These are phyloP conservation scores for Calycina marina DNA, from an alignment of 2,329 filamentous ascomycete species.

Conservation along the genomic window DNA sequence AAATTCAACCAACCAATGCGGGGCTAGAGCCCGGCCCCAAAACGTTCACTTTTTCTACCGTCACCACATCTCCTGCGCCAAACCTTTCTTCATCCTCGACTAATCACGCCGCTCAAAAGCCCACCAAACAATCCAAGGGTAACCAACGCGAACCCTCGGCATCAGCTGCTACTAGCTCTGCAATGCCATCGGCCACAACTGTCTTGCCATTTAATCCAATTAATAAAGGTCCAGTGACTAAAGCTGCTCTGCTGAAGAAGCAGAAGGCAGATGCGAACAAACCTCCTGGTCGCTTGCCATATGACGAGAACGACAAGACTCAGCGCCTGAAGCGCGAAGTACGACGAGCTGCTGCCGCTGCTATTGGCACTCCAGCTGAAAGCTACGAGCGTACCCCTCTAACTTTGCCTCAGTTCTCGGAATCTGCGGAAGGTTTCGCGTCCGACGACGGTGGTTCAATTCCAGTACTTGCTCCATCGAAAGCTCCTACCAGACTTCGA, in stretches of 20 bases:
- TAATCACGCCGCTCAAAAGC: constrained; percentile 4
- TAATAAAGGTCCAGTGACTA: constrained; percentile 6
- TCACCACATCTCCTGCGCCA: constrained; percentile 7
- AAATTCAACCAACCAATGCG: constrained; percentile 15
- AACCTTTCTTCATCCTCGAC: constrained; percentile 8
- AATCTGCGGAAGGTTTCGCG: constrained; percentile 13
- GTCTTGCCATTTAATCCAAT: no score
- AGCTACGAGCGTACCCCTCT: constrained; percentile 19
- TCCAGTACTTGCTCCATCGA: constrained; percentile 6
- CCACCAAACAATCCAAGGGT: constrained; percentile 3
- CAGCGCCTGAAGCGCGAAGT: constrained; percentile 17
- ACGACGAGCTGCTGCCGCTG: constrained; percentile 14
- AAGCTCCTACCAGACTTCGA: constrained; percentile 15
- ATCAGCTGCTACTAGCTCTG: constrained; percentile 3
- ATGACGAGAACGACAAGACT: constrained; percentile 8
- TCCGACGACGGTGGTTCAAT: constrained; percentile 12
- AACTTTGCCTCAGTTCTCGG: constrained; percentile 2
- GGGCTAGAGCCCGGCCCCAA: constrained; percentile 14
- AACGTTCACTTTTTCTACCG: constrained; percentile 17
- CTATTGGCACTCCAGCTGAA: constrained; percentile 5
- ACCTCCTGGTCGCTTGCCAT: constrained; percentile 5
- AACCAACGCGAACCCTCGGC: constrained; percentile 2
- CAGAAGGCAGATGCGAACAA: constrained; percentile 9
- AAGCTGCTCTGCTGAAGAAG: constrained; percentile 4
- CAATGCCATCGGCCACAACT: constrained; percentile 10